Evolutionary conservation across 441 rosid genomes (phyloP).

Genomic region (Melastoma candidum): DNA sequence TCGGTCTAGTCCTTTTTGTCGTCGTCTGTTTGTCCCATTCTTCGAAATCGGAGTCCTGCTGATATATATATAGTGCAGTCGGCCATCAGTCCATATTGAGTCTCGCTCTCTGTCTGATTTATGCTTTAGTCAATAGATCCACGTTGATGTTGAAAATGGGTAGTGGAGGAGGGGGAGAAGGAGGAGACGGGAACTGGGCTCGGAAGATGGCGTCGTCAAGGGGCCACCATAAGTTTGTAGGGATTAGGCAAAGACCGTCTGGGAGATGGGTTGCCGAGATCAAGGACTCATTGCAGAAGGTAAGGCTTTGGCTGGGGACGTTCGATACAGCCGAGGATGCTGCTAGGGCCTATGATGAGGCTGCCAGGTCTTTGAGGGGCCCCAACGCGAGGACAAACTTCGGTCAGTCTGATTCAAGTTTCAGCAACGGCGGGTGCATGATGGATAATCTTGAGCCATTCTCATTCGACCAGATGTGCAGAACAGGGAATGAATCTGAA

Average conservation of each 20-base stretch:
- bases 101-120: no score
- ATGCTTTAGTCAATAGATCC: no score
- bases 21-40: no score
- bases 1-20: no score
- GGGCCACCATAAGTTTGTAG: conserved; percentile 8
- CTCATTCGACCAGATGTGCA: conserved; percentile 12
- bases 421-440: conserved; percentile 1
- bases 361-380: conserved; percentile 12
- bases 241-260: conserved; percentile 15
- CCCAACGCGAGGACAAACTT: conserved; percentile 13
- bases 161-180: no score
- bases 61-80: no score
- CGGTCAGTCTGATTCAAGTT: background rate
- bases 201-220: background rate
- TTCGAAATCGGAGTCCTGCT: no score
- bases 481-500: conserved; percentile 7
- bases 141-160: no score
- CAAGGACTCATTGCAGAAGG: conserved; percentile 14
- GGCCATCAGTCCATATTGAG: no score
- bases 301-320: conserved; percentile 13
- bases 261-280: conserved; percentile 16
- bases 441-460: conserved; percentile 12
- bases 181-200: no score
- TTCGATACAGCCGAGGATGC: conserved; percentile 9
- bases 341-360: conserved; percentile 9